These are phyloP conservation scores for Hansenula lynferdii DNA, from an alignment of 1,139 yeast species.

Conservation along the genomic window DNA sequence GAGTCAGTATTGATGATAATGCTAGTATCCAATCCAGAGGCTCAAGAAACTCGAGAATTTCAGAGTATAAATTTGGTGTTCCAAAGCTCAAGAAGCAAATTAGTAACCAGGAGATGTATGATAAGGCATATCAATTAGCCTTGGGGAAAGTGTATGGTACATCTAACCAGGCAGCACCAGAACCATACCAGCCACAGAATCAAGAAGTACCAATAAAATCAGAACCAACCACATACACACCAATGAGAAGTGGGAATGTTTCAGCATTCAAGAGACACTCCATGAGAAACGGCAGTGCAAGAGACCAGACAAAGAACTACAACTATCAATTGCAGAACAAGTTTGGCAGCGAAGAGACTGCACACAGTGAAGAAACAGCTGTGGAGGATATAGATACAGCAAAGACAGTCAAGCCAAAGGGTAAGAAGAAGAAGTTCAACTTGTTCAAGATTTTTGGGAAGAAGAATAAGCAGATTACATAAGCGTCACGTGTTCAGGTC, in stretches of 20 bases:
- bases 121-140: slow-evolving; percentile 27
- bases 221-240: not conserved
- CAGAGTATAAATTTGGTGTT: not conserved
- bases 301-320: not conserved
- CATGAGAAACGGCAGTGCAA: not conserved
- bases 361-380: not conserved
- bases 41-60: not conserved
- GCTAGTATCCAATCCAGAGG: not conserved
- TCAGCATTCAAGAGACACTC: slow-evolving; percentile 2
- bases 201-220: not conserved
- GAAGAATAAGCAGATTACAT: no score
- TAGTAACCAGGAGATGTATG: slow-evolving; percentile 28
- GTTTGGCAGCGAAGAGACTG: not conserved
- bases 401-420: not conserved
- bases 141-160: slow-evolving; percentile 24
- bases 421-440: not conserved
- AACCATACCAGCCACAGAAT: not conserved
- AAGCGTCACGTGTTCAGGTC: no score
- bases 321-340: not conserved
- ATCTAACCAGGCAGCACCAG: not conserved
- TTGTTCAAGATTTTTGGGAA: not conserved
- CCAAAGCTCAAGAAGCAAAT: slow-evolving; percentile 3
- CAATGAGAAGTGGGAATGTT: no score
- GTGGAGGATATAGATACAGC: not conserved
- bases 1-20: slow-evolving; percentile 1